Evolutionary conservation across 2,329 filamentous ascomycete genomes (phyloP).

Genomic region (Arthroderma uncinatum): DNA sequence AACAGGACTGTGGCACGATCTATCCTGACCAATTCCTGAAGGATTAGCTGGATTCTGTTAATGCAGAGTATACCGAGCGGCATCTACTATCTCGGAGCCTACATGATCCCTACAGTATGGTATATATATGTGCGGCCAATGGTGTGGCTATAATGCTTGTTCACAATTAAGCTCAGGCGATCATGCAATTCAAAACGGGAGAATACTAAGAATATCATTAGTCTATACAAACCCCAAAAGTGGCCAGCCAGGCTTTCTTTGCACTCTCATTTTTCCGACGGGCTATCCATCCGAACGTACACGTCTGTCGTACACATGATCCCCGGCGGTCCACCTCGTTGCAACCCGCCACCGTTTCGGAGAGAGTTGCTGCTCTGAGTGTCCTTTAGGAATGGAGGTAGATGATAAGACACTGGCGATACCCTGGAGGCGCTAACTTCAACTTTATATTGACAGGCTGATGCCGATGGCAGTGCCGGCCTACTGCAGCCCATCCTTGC

Average conservation of each 20-base stretch:
- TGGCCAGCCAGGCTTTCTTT: not conserved
- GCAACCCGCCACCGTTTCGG: not conserved
- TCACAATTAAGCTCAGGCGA: not conserved
- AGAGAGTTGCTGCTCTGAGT: not conserved
- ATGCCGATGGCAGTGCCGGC: not conserved
- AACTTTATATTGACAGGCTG: constrained; percentile 13
- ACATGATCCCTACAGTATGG: too few relatives aligned
- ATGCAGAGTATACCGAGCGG: too few relatives aligned
- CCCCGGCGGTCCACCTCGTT: constrained; percentile 2
- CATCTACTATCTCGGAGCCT: too few relatives aligned
- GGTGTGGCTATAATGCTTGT: too few relatives aligned
- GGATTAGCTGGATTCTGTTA: too few relatives aligned
- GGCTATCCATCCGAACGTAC: constrained; percentile 12
- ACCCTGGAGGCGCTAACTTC: constrained; percentile 11
- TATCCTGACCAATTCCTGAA: too few relatives aligned
- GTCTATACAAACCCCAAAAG: not conserved
- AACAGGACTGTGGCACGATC: too few relatives aligned
- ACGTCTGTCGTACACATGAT: constrained; percentile 17
- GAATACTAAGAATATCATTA: not conserved
- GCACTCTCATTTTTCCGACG: not conserved
- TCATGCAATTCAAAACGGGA: not conserved
- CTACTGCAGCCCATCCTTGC: not conserved
- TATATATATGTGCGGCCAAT: too few relatives aligned
- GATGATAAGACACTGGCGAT: not conserved
- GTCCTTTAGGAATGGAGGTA: not conserved